These are phyloP conservation scores for Pouteria campechiana DNA, from an alignment of 179 eudicot species.

Conservation along the genomic window DNA sequence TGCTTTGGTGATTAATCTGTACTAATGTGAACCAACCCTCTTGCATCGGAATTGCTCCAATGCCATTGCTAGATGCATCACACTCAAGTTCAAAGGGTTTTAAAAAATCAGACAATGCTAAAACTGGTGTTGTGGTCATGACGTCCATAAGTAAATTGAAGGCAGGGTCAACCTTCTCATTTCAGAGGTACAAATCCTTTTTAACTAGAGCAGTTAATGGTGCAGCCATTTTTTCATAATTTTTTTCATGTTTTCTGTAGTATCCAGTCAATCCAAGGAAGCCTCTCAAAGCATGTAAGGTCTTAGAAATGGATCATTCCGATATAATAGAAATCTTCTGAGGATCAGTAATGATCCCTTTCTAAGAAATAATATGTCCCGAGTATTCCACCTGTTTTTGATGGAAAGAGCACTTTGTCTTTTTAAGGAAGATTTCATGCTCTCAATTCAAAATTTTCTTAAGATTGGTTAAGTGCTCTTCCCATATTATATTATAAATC, in stretches of 20 bases:
- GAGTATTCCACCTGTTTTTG: neutral
- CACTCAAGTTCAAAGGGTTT: no score
- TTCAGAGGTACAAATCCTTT: no score
- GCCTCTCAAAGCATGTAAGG: neutral
- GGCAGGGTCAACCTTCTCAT: no score
- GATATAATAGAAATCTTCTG: neutral
- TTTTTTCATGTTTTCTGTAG: neutral
- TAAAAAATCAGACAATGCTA: no score
- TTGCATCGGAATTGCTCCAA: no score
- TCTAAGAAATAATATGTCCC: neutral
- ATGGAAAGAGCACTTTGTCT: neutral
- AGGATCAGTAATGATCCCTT: neutral
- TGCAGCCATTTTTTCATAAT: neutral
- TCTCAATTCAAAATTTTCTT: neutral
- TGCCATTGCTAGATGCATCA: no score
- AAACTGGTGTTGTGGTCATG: no score
- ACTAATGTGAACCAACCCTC: no score
- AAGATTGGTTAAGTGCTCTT: neutral
- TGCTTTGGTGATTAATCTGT: no score
- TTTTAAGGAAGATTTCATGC: neutral
- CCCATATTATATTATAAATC: neutral
- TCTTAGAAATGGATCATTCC: neutral
- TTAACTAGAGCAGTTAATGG: neutral
- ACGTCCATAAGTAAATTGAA: no score
- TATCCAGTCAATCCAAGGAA: constrained; percentile 1